Evolutionary conservation across 2,329 filamentous ascomycete genomes (phyloP).

Genomic region (Aspergillus arachidicola): DNA sequence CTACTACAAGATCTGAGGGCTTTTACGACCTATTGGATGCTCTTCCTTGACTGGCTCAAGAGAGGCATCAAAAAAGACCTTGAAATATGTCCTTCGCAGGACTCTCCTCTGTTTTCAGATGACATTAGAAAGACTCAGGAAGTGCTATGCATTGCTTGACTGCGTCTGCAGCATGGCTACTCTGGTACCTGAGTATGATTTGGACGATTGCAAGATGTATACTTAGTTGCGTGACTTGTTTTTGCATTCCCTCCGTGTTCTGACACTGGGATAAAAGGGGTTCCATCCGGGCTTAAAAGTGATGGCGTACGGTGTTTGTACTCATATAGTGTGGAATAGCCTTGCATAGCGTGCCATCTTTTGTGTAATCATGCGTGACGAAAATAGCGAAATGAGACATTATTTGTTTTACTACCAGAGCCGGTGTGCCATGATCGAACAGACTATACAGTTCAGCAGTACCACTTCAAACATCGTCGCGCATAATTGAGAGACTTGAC

Average conservation of each 20-base stretch:
- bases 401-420: background rate
- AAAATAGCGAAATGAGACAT: slow-evolving; percentile 9
- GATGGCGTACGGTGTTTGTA: slow-evolving; percentile 14
- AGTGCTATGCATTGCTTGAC: background rate
- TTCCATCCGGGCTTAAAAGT: slow-evolving; percentile 4
- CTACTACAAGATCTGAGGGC: background rate
- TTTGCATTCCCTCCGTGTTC: background rate
- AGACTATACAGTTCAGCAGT: too few relatives aligned
- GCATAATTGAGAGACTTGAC: too few relatives aligned
- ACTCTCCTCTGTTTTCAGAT: too few relatives aligned
- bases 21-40: background rate
- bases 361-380: slow-evolving; percentile 5
- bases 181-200: background rate
- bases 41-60: slow-evolving; percentile 1
- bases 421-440: too few relatives aligned
- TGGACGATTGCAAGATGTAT: slow-evolving; percentile 9
- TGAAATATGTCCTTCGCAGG: background rate
- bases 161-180: background rate
- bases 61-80: background rate
- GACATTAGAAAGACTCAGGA: background rate
- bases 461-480: too few relatives aligned
- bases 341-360: slow-evolving; percentile 21
- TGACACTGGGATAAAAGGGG: slow-evolving; percentile 4
- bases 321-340: slow-evolving; percentile 3
- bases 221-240: slow-evolving; percentile 8